Evolutionary conservation across 1,284 basidiomycete genomes (phyloP), one percentile per base, ranked within the genome.

Genomic region (Vanrija humicola): DNA sequence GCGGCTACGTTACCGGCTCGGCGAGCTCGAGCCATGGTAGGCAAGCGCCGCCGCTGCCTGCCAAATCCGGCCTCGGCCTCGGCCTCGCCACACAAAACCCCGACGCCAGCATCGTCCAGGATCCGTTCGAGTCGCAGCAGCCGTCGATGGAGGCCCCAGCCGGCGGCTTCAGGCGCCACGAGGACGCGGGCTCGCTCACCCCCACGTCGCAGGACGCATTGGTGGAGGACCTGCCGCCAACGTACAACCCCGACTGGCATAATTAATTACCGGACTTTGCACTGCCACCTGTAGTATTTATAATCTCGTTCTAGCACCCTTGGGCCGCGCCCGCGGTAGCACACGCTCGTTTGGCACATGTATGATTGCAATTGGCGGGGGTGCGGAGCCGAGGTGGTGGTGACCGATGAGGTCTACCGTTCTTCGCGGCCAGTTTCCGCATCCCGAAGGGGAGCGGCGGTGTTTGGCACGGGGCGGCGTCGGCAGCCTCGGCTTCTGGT

Each of bases 141-240:
- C 65, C 67, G 5, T 60, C 59, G 1, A 50, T 53, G 23, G 53
- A 63, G 21, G 61, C 66, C 8, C 70, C 72, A 10, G 15, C 53
- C 6, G 67, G 68, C 29, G 66, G 67, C 25, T 68, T 73, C 56
- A 58, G 66, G 47, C 51, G 65, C 12, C 70, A 74, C 50, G 63
- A 72, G 55, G 72, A 74, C 58, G 72, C 71, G 0, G 72, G 72
- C 14, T 46, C 59, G 12, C 16, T 65, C 18, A 15, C 19, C 12
- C 21, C 44, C 25, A 38, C 18, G 19, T 51, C 50, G 23, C 51
- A 47, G 18, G 47, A 25, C 16, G 54, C 38, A n/a, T 39, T 25
- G 15, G 59, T 56, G 5, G 71, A 73, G 56, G 70, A 74, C 52
- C 59, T 73, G 48, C 72, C 72, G 39, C 72, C 72, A 12, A 57